Conservation (phyloP, 352 stramenopile genomes). For the Pythium aquatile region DNA sequence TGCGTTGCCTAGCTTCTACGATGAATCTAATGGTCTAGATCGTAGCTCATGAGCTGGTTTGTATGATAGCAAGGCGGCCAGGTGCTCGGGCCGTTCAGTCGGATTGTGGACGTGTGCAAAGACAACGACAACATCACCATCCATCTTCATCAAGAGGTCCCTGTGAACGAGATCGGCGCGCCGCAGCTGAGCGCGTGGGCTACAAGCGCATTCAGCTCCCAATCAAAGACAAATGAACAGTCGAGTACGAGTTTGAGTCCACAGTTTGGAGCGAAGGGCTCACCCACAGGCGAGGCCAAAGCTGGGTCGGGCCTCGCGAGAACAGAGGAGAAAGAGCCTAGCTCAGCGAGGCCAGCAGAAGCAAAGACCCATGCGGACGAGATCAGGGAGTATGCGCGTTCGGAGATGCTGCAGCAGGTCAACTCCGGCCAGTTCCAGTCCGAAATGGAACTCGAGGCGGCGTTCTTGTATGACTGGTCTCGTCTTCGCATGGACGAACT, state of each 20-base stretch:
- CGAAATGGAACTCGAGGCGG: constrained; percentile 75
- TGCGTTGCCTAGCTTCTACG: not conserved
- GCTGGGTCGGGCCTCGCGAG: not conserved
- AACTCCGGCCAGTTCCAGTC: constrained; percentile 78
- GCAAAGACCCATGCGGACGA: constrained; percentile 44
- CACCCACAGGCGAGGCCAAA: constrained; percentile 16
- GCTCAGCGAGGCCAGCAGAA: constrained; percentile 13
- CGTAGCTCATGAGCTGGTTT: not conserved
- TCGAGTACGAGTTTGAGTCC: not conserved
- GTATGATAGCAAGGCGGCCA: constrained; percentile 35
- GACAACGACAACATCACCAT: constrained; percentile 71
- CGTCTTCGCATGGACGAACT: constrained; percentile 57
- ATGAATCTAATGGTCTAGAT: no score
- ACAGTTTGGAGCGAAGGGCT: not conserved
- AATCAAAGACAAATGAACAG: constrained; percentile 9
- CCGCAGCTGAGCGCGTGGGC: constrained; percentile 68
- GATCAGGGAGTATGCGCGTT: constrained; percentile 59
- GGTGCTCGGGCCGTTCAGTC: constrained; percentile 45
- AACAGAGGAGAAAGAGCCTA: constrained; percentile 14
- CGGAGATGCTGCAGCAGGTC: constrained; percentile 71
- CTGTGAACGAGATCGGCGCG: constrained; percentile 79
- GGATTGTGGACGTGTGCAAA: constrained; percentile 62
- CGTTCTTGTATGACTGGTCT: constrained; percentile 80
- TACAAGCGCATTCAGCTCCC: constrained; percentile 51
- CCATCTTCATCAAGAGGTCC: constrained; percentile 72